Evolutionary conservation across 306 rosid genomes (phyloP).

Genomic region (Malus orientalis): DNA sequence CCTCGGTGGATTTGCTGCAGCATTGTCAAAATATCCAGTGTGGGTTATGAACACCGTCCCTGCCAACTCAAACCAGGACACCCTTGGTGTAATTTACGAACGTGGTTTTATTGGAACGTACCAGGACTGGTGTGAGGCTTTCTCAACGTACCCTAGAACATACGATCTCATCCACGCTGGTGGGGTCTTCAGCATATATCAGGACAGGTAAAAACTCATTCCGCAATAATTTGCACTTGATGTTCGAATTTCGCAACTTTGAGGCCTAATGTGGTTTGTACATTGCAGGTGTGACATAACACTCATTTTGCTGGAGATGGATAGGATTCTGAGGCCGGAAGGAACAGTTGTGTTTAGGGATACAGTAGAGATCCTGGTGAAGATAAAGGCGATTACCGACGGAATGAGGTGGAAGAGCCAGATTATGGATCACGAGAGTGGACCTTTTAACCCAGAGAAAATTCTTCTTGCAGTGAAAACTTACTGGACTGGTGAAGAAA

Average conservation of each 20-base stretch:
- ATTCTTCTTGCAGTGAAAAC: conserved; percentile 67
- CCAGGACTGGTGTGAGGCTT: conserved; percentile 94
- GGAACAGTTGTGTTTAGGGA: conserved; percentile 85
- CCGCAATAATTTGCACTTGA: neutral
- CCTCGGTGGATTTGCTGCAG: conserved; percentile 88
- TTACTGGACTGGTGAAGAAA: conserved; percentile 71
- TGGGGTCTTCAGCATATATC: conserved; percentile 71
- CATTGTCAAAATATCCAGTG: conserved; percentile 52
- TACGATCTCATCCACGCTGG: conserved; percentile 91
- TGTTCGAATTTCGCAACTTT: neutral
- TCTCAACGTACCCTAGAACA: conserved; percentile 93
- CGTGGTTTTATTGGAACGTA: conserved; percentile 86
- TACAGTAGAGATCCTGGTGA: conserved; percentile 64
- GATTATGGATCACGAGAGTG: conserved; percentile 85
- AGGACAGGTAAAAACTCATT: conserved; percentile 50
- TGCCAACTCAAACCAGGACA: conserved; percentile 57
- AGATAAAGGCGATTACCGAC: conserved; percentile 56
- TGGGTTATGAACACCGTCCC: conserved; percentile 97
- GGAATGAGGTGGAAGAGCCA: conserved; percentile 84
- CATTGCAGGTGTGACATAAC: conserved; percentile 68
- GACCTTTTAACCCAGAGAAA: conserved; percentile 97
- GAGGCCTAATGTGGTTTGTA: neutral
- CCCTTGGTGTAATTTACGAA: conserved; percentile 73
- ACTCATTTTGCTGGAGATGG: conserved; percentile 73
- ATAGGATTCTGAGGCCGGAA: conserved; percentile 93